Evolutionary conservation across 345 rosid genomes (phyloP).

Genomic region (Geranium brycei): DNA sequence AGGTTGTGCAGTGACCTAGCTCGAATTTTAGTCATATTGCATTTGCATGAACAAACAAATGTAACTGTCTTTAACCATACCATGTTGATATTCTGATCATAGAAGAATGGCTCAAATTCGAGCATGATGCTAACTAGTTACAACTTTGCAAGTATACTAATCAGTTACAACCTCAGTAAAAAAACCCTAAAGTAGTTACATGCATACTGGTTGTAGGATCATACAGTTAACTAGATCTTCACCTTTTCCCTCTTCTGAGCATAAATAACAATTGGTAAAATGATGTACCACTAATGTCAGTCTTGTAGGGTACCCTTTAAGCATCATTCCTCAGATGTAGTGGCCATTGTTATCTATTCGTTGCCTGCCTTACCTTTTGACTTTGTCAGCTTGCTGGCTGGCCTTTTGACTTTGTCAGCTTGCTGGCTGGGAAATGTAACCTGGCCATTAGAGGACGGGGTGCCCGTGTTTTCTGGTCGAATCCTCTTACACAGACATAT

Average conservation of each 20-base stretch:
- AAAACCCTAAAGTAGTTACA: neutral
- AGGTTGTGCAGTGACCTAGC: neutral
- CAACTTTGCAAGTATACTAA: neutral
- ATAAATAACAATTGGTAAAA: neutral
- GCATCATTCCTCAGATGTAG: neutral
- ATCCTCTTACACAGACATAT: slow-evolving; percentile 83
- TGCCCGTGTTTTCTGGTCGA: slow-evolving; percentile 50
- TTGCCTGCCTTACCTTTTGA: neutral
- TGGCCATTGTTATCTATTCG: neutral
- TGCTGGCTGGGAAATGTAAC: slow-evolving; percentile 77
- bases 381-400: slow-evolving; percentile 51
- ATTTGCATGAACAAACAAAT: neutral
- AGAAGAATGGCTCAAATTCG: neutral
- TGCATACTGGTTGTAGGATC: neutral
- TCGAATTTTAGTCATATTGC: neutral
- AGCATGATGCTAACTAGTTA: neutral
- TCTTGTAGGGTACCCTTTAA: neutral
- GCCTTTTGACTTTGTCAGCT: slow-evolving; percentile 23
- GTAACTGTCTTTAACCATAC: neutral
- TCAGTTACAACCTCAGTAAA: neutral
- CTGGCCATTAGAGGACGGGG: slow-evolving; percentile 75
- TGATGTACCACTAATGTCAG: neutral
- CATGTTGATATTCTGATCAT: neutral
- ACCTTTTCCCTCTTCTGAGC: neutral
- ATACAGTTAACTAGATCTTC: neutral